Conservation (phyloP, 1,284 basidiomycete species). For the Inonotus hispidus region DNA sequence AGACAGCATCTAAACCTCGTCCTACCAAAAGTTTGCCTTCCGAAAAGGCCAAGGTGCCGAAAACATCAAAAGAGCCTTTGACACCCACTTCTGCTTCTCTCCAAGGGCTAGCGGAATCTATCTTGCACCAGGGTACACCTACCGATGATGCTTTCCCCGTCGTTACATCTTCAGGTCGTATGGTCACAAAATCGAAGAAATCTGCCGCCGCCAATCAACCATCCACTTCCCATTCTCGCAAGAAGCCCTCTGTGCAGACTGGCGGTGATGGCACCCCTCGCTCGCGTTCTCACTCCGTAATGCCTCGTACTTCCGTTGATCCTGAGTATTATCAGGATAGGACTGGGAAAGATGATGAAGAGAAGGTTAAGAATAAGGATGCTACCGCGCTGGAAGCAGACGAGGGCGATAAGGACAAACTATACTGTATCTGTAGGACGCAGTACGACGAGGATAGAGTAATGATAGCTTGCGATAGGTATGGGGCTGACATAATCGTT, state of each 20-base stretch:
- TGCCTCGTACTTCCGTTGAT: conserved; percentile 44
- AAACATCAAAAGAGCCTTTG: conserved; percentile 7
- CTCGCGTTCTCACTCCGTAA: conserved; percentile 63
- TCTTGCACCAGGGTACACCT: not conserved
- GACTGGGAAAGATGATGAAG: conserved; percentile 34
- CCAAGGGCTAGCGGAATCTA: not conserved
- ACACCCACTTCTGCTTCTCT: not conserved
- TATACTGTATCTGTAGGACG: conserved; percentile 81
- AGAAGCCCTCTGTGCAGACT: conserved; percentile 29
- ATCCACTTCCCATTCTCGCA: conserved; percentile 24
- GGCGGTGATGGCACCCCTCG: conserved; percentile 31
- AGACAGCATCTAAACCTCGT: conserved; percentile 30
- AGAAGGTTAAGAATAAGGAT: conserved; percentile 17
- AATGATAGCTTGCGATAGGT: conserved; percentile 92
- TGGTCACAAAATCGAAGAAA: conserved; percentile 21
- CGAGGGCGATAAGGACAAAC: conserved; percentile 64
- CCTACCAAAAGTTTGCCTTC: conserved; percentile 13
- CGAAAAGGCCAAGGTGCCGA: conserved; percentile 9
- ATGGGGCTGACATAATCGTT: conserved; percentile 24
- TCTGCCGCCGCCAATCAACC: conserved; percentile 19
- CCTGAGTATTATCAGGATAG: conserved; percentile 30
- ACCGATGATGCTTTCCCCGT: conserved; percentile 11
- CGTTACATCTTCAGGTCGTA: conserved; percentile 19
- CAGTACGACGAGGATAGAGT: conserved; percentile 75
- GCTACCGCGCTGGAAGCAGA: conserved; percentile 37